Conservation (phyloP, 2,329 filamentous ascomycete genomes). For the Epichloe typhina region DNA sequence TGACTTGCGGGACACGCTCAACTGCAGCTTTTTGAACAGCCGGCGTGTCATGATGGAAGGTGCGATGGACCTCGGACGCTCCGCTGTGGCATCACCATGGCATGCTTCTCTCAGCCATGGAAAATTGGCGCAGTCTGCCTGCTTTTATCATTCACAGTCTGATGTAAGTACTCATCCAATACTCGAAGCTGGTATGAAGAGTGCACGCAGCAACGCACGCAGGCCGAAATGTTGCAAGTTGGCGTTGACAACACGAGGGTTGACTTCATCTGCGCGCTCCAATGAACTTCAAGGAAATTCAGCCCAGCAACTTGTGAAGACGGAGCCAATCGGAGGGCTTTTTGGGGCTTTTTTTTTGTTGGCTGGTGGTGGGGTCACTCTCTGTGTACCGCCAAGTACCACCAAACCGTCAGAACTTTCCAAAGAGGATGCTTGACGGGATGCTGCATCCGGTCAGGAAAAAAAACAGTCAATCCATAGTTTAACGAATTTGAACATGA, state of each 20-base stretch:
- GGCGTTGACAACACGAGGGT: background rate
- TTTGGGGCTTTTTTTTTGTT: background rate
- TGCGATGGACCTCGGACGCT: slow-evolving; percentile 1
- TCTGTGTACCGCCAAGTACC: background rate
- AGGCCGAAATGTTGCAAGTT: background rate
- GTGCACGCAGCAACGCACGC: background rate
- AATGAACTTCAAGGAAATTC: background rate
- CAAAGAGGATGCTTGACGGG: background rate
- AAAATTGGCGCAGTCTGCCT: background rate
- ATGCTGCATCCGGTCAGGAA: too few species aligned
- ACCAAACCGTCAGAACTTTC: background rate
- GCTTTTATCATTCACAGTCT: background rate
- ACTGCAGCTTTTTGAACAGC: slow-evolving; percentile 5
- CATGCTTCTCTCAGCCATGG: background rate
- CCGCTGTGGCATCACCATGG: slow-evolving; percentile 2
- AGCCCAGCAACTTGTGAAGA: too few species aligned
- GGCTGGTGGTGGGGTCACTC: background rate
- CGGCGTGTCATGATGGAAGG: slow-evolving; percentile 8
- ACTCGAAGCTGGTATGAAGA: background rate
- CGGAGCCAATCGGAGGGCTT: background rate
- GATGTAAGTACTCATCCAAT: background rate
- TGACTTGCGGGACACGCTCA: slow-evolving; percentile 3
- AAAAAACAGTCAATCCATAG: too few species aligned
- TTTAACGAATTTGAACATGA: too few species aligned
- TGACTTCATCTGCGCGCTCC: background rate